Base-by-base conservation (phyloP, 1,284 basidiomycete genomes). In the Ceratobasidium sp. region DNA sequence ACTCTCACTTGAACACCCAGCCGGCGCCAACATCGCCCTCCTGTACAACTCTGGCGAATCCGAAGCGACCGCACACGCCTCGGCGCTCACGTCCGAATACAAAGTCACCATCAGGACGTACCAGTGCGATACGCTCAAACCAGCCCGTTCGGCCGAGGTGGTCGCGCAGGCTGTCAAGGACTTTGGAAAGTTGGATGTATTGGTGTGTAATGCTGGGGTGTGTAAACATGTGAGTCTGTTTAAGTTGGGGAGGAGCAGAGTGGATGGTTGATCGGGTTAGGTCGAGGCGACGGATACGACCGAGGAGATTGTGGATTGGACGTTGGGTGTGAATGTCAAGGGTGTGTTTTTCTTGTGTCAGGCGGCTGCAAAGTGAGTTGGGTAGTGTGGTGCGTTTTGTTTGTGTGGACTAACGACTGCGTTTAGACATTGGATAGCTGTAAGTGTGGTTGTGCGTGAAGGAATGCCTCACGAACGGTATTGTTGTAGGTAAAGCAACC, bases 161-260 rank as follows among this genome's bases (percentile, higher is more conserved):
- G 81, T 81, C 66, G 74, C 68, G 48, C 77, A 81, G 76, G 80
- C 81, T 69, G 77, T 79, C 75, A 75, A 80, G 74, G 79, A 80
- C 58, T 75, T 81, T 62, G 81, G 81, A 9, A 66, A 61, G 39
- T 77, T 81, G 71, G 75, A 76, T 61, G 79, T 56, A 6, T 24
- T 69, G 53, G 66, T 69, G 7, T 69, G 66, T 58, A 69, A 69
- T 58, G 66, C 66, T 2, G 66, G 66, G 1, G 66, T 69, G 39
- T 69, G 66, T 29, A 69, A 69, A 22, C 66, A 69, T 58, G 66
- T 69, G 41, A 58, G 66, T 58, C 5, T 2, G n/a, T 41, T 13
- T 13, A 13, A 41, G 39, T 41, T n/a, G n/a, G n/a, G n/a, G n/a
- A n/a, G n/a, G n/a, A n/a, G n/a, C n/a, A n/a, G n/a, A n/a, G 59